phyloP scores from a whole-genome alignment of 257 asterid genomes.

The Anisodus acutangulus region DNA sequence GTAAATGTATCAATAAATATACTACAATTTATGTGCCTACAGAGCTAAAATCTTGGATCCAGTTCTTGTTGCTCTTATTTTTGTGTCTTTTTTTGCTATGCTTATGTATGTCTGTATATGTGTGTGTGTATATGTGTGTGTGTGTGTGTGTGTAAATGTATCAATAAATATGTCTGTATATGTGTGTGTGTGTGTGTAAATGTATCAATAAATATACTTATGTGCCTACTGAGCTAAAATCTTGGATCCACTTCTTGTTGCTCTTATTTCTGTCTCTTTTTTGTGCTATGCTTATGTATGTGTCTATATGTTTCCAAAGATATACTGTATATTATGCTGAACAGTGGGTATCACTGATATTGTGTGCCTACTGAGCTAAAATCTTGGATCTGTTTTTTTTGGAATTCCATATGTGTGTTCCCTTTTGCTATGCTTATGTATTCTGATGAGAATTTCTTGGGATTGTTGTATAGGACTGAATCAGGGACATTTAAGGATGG shows the following conservation, averaged over 20 bases:
- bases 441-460: slow-evolving; percentile 6
- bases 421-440: slow-evolving; percentile 31
- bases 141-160: not conserved
- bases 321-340: not conserved
- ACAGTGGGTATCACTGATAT: not conserved
- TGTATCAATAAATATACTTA: not conserved
- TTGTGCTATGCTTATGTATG: not conserved
- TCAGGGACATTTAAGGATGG: slow-evolving; percentile 99
- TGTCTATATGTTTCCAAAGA: not conserved
- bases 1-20: not conserved
- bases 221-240: too few relatives aligned
- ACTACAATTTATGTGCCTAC: too few relatives aligned
- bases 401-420: not conserved
- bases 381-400: slow-evolving; percentile 1
- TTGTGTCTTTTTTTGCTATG: not conserved
- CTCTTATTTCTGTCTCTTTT: too few relatives aligned
- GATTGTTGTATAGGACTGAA: slow-evolving; percentile 60
- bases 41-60: too few relatives aligned
- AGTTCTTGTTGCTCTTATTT: too few relatives aligned
- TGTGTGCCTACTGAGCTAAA: not conserved
- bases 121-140: not conserved
- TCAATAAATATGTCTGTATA: not conserved
- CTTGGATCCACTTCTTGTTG: too few relatives aligned
- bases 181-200: slow-evolving; percentile 1
- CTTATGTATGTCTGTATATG: not conserved